Evolutionary conservation across 2,329 filamentous ascomycete genomes (phyloP).

Genomic region (Nothophaeocryptopus gaeumannii): DNA sequence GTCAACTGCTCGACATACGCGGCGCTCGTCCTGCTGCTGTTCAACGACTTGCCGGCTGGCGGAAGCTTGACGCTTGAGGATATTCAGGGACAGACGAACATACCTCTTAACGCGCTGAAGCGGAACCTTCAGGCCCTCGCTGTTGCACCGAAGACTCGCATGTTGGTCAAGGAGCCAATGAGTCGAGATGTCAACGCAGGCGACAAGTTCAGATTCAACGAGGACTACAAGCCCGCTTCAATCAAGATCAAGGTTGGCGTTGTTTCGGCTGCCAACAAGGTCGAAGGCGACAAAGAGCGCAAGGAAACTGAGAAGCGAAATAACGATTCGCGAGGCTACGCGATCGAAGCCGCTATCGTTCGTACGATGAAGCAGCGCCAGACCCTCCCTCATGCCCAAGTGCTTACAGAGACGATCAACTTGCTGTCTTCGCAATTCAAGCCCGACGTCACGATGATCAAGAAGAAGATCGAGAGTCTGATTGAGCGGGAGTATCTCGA

Average conservation of each 20-base stretch:
- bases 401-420: conserved; percentile 69
- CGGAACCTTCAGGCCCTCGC: conserved; percentile 78
- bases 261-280: conserved; percentile 75
- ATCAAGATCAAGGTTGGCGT: conserved; percentile 88
- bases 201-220: conserved; percentile 80
- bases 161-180: conserved; percentile 76
- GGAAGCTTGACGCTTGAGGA: conserved; percentile 64
- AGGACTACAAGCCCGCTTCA: conserved; percentile 74
- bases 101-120: conserved; percentile 69
- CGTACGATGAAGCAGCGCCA: conserved; percentile 87
- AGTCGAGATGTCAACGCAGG: conserved; percentile 72
- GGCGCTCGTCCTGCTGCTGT: conserved; percentile 85
- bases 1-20: conserved; percentile 88
- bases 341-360: conserved; percentile 74
- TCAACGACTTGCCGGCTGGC: conserved; percentile 68
- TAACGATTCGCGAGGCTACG: conserved; percentile 66
- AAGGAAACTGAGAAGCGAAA: conserved; percentile 74
- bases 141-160: conserved; percentile 76
- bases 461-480: conserved; percentile 75
- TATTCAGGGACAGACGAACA: conserved; percentile 78
- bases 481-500: conserved; percentile 77
- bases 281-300: conserved; percentile 68
- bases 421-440: conserved; percentile 69
- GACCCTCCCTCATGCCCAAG: conserved; percentile 64
- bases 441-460: conserved; percentile 73